Percentiles rank a stretch among this genome's conserved stretches.
Conservation (phyloP, 2,329 filamentous ascomycete species). For the Mollisia scopiformis region DNA sequence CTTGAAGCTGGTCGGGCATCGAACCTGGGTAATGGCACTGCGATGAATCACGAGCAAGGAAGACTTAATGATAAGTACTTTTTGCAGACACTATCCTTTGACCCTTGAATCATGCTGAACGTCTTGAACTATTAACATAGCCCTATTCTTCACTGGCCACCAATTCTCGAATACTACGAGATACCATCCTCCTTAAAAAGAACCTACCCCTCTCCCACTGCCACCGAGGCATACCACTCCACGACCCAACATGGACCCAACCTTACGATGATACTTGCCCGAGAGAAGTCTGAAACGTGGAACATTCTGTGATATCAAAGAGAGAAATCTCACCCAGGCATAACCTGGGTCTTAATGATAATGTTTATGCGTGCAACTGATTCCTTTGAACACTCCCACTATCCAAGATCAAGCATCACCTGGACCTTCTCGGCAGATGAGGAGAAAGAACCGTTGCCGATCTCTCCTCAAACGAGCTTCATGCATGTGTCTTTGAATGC, state of each 20-base stretch:
- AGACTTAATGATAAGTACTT: conserved; percentile 9
- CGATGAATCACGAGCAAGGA: background rate
- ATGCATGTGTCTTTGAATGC: background rate
- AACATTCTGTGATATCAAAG: background rate
- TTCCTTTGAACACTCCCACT: background rate
- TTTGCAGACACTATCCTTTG: background rate
- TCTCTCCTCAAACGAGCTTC: background rate
- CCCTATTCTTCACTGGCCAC: background rate
- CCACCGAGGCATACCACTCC: background rate
- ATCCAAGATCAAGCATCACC: background rate
- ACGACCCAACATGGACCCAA: background rate
- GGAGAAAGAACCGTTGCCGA: background rate
- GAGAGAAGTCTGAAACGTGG: background rate
- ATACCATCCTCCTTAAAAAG: no score
- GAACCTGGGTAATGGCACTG: background rate
- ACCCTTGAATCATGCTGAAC: background rate
- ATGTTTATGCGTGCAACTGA: background rate
- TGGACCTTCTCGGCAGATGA: background rate
- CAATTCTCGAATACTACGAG: background rate
- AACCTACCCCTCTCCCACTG: no score
- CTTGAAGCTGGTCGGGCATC: background rate
- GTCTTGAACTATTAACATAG: background rate
- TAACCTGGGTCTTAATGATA: background rate
- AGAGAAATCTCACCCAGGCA: conserved; percentile 1
- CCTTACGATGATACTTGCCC: background rate